Conservation (phyloP, 306 rosid species). For the Cyamopsis tetragonoloba region DNA sequence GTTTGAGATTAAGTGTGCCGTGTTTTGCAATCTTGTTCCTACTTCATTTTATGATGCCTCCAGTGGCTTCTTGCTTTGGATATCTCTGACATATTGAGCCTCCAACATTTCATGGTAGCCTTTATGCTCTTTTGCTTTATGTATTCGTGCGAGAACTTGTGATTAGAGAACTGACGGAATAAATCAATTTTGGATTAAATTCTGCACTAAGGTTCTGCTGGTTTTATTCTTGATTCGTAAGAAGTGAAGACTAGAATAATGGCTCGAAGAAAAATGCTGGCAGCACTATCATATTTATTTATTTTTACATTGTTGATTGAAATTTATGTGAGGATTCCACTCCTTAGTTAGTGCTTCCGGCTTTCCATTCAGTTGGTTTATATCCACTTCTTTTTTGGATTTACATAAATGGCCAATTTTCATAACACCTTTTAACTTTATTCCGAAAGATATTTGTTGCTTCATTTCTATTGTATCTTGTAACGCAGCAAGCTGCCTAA, state of each 20-base stretch:
- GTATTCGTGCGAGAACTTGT: neutral
- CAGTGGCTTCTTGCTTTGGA: neutral
- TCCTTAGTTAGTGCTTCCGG: too few species aligned
- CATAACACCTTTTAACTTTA: neutral
- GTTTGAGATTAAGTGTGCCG: neutral
- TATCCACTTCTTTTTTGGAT: neutral
- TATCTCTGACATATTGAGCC: neutral
- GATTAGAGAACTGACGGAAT: neutral
- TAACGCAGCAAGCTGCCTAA: neutral
- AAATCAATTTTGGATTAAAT: neutral
- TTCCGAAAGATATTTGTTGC: neutral
- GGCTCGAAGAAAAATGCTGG: neutral
- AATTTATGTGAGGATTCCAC: too few species aligned
- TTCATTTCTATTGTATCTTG: neutral
- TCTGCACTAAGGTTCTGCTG: neutral
- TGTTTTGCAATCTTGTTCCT: neutral
- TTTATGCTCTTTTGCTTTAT: neutral
- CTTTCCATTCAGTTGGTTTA: too few species aligned
- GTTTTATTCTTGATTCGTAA: neutral
- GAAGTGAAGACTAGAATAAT: neutral
- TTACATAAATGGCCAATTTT: neutral
- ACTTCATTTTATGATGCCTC: too few species aligned
- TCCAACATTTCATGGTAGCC: neutral
- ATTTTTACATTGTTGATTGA: too few species aligned
- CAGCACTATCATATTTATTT: too few species aligned